A percentile compares a stretch with the other conserved stretches of the same genome.
Evolutionary conservation across 768 basidiomycete genomes (phyloP).

Genomic region (Boletus vermiculosoides): DNA sequence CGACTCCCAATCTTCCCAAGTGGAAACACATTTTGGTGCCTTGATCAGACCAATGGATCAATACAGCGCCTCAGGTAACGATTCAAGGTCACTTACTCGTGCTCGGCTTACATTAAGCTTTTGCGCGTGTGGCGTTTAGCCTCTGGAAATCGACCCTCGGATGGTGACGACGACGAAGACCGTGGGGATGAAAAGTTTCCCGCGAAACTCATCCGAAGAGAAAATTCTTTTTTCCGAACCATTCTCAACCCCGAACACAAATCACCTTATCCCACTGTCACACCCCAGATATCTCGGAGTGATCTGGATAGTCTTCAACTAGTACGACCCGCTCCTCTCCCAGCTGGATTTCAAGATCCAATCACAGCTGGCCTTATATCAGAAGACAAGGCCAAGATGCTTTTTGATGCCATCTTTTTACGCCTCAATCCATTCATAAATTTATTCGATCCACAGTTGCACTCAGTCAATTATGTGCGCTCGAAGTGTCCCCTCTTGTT

Average conservation of each 20-base stretch:
- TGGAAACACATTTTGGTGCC: slow-evolving; percentile 29
- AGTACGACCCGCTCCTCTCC: slow-evolving; percentile 35
- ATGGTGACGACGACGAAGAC: slow-evolving; percentile 65
- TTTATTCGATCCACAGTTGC: slow-evolving; percentile 84
- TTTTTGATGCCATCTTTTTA: slow-evolving; percentile 78
- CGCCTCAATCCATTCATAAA: slow-evolving; percentile 89
- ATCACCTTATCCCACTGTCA: slow-evolving; percentile 33
- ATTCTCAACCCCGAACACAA: slow-evolving; percentile 73
- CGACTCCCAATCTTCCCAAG: slow-evolving; percentile 28
- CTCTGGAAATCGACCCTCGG: slow-evolving; percentile 28
- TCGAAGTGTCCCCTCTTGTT: slow-evolving; percentile 79
- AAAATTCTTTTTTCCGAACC: slow-evolving; percentile 81
- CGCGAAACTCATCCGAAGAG: slow-evolving; percentile 68
- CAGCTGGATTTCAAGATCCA: slow-evolving; percentile 57
- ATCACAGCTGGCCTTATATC: slow-evolving; percentile 67
- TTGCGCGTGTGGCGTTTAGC: slow-evolving; percentile 14
- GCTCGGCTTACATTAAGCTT: slow-evolving; percentile 2
- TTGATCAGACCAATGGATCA: slow-evolving; percentile 32
- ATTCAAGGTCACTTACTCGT: background rate
- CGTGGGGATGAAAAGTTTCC: slow-evolving; percentile 70
- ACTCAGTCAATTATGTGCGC: slow-evolving; percentile 79
- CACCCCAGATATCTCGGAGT: slow-evolving; percentile 31
- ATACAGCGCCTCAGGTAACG: slow-evolving; percentile 30
- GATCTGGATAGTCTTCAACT: slow-evolving; percentile 38
- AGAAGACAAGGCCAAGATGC: slow-evolving; percentile 64